Base-by-base conservation (phyloP, 179 eudicot genomes). In the Spergularia azorica region DNA sequence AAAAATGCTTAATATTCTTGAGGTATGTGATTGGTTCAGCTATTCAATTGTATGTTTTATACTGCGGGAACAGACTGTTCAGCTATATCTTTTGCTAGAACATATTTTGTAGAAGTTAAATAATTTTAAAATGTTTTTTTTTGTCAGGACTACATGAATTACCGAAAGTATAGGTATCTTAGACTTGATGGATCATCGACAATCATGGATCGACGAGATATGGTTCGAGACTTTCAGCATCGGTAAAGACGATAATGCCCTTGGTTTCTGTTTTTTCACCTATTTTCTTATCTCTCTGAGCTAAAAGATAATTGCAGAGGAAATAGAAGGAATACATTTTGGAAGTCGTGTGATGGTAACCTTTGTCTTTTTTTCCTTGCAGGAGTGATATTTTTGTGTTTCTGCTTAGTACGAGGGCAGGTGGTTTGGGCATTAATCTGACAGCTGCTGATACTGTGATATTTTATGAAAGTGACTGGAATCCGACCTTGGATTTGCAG, bases 401-500 rank as follows among this genome's bases (percentile, higher is more conserved):
- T 85, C 87, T 95, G 85, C 87, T 95, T 74, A 91, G 97, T 83
- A 95, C 99, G 58, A 89, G 99, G 83, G 99, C 98, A 71, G 98
- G 99, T 72, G 97, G 99, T 18, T 90, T 95, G 70, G 99, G 97
- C 77, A 95, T 95, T 83, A 95, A 95, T 81, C 83, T 95, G 83
- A 93, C 98, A 32, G 97, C 98, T 83, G 99, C 98, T 54, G 99
- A 93, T 84, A 95, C 97, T 38, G 99, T 95, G 72, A 95, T 95
- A 81, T 93, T 95, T 74, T 95, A 95, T 70, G 99, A 95, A 88
- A 95, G 97, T 84, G 99, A 95, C 80, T 95, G 99, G 99, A 95
- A 95, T 83, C 97, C 98, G 62, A 95, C 98, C 17, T 79, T 95
- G 85, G 98, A 95, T 88, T 86, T 95, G 82, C 98, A 95, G 75